Base-by-base conservation (phyloP, 2,329 filamentous ascomycete genomes). In the Penicillium fuscoglaucum region DNA sequence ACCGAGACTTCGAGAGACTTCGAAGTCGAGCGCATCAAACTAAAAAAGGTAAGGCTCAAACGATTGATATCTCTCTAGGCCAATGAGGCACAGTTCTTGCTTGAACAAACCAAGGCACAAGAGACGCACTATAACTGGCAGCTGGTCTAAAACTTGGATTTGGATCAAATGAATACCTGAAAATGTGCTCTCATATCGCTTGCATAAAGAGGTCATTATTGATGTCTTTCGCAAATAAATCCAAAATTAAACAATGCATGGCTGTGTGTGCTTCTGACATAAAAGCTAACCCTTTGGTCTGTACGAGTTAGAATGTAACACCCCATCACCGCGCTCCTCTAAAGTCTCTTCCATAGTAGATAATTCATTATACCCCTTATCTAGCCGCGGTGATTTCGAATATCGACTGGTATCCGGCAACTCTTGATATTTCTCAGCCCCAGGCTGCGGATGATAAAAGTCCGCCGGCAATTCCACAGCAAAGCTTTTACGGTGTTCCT, bases 391-490 rank as follows among this genome's bases (percentile, higher is more conserved):
- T 6, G 49, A 26, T 8, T 35, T 57, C 40, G 50, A 37, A 33
- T 15, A n/a, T 33, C 21, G 35, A 28, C 13, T 40, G 5, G 29
- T 35, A 29, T 41, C 54, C 31, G 60, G 47, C 44, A 61, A 19
- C 21, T 60, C 60, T 29, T 39, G 37, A 24, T 37, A 24, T 3
- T 28, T 29, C 17, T 48, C 49, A 26, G 15, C 6, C 6, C n/a
- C 24, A 31, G 58, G 12, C 21, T 35, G 17, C 1, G 53, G 43
- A 55, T 55, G 41, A 17, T 47, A 39, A 29, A 51, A 61, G 39
- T 60, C 62, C 13, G 52, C 64, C 6, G 63, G 61, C 21, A 66
- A 47, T 28, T 66, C 64, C 6, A 55, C 59, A 13, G 57, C 43
- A 5, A 60, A 31, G 19, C 6, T 51, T 12, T 45, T 56, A 13